Evolutionary conservation across 306 rosid species (phyloP), one percentile per base, ranked within the genome.

Genomic region (Vachellia pachyceras): DNA sequence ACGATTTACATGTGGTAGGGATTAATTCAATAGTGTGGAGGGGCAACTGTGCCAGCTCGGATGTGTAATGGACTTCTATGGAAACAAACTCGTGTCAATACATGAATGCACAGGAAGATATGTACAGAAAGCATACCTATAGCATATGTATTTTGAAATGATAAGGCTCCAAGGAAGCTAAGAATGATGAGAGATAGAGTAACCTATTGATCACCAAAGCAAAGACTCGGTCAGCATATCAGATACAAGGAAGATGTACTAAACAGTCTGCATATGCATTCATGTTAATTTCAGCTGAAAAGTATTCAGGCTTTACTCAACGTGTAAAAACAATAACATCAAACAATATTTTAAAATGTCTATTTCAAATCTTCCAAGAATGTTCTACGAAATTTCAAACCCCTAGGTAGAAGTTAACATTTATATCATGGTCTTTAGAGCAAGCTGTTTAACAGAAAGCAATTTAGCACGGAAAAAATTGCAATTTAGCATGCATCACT

Each of bases 161-260:
- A 89, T 85, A 95, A 65, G 47, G 87, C 81, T 79, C 97, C 97
- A 77, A 93, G 79, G 87, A 88, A 88, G 92, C 96, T 87, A 41
- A 93, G 88, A 85, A 86, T 78, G 84, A 90, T 54, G 85, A 95
- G 89, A 69, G 83, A 77, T 83, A 93, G 45, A 87, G 79, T 84
- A 86, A 83, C 98, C 99, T 93, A 77, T 82, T 75, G 76, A 77
- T 84, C 76, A 90, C 44, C 73, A 76, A 14, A 77, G 72, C 82
- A 83, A 73, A 82, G 67, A 76, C 55, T 75, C 68, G 39, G 82
- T 87, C 72, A 79, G 80, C 42, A 45, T 0, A 17, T 71, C 15
- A 8, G 50, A 44, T 69, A n/a, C 29, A 11, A 47, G 15, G 49
- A 76, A 74, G 58, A 47, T n/a, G 49, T 63, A 72, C 33, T 54